Base-by-base conservation (phyloP, 2,329 filamentous ascomycete genomes). In the Cladobotryum mycophilum region DNA sequence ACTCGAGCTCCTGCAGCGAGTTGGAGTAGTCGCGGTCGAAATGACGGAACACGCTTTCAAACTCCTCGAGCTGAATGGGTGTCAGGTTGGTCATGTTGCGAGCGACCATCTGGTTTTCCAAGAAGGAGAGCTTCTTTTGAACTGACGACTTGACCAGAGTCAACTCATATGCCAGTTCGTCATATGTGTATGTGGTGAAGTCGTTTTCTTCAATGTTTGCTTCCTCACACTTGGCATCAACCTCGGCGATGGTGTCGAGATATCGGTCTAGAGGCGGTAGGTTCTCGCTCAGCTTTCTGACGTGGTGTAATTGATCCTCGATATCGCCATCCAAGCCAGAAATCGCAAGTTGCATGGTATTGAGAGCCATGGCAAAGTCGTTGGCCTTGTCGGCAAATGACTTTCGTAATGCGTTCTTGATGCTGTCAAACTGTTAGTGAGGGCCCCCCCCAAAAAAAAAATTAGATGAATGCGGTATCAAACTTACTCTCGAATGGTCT, bases 171-270 rank as follows among this genome's bases (percentile, higher is more conserved):
- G 84, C 84, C 40, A 99, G 79, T 70, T 99, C 93, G 65, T 99
- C 93, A 67, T 97, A 93, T 9, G 92, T 96, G 71, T 97, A 97
- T 8, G 92, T 97, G n/a, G 93, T 99, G 68, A 93, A 97, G 73
- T 99, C 93, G 69, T 99, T 99, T 64, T 99, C 93, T 69, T 99
- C 93, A 56, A 99, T 96, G 67, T 99, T 97, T 55, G 93, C 93
- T 73, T 97, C 92, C 53, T 85, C 81, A 66, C 93, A 99, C 70
- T 96, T 89, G 56, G 83, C 82, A 63, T 96, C 91, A 44, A 97
- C 80, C 11, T 82, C 82, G 13, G 84, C 88, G 64, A 99, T 96
- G 56, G 89, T 88, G 56, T 89, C 84, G 38, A 99, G 79, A 65
- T 95, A 99, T 53, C 88, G 82, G 61, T 96, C 90, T n/a, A 99